Conservation (phyloP, 208 protist genomes). For the Novymonas esmeraldas region DNA sequence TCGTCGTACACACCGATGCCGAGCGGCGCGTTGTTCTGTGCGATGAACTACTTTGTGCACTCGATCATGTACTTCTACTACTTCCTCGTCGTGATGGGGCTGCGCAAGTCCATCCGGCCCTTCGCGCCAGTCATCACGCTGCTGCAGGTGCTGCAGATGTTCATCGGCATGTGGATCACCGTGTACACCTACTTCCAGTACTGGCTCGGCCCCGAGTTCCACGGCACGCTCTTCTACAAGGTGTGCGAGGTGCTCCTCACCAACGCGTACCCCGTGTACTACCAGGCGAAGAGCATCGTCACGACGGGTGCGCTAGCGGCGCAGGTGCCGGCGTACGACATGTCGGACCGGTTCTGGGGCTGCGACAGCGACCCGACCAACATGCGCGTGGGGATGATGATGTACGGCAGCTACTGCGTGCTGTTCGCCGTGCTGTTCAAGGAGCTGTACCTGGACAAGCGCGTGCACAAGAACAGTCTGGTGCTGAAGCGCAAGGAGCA, state of each 20-base stretch:
- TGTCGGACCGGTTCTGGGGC: constrained; percentile 34
- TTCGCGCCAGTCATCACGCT: constrained; percentile 79
- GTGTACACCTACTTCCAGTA: constrained; percentile 43
- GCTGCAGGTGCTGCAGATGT: constrained; percentile 92
- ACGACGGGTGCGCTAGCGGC: constrained; percentile 39
- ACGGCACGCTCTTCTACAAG: constrained; percentile 21
- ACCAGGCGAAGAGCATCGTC: constrained; percentile 27
- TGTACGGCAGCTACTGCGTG: constrained; percentile 91
- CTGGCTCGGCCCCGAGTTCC: constrained; percentile 29
- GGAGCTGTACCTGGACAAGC: constrained; percentile 40
- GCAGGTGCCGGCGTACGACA: constrained; percentile 37
- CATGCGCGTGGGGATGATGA: constrained; percentile 58
- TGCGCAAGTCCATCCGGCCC: constrained; percentile 53
- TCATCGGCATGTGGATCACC: constrained; percentile 77
- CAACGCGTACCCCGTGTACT: constrained; percentile 4
- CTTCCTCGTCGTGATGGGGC: constrained; percentile 56
- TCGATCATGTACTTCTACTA: constrained; percentile 96
- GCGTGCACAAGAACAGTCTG: constrained; percentile 27
- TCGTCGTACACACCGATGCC: constrained; percentile 45
- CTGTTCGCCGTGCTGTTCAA: constrained; percentile 86
- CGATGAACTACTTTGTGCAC: constrained; percentile 61
- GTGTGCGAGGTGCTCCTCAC: constrained; percentile 8
- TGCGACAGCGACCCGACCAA: constrained; percentile 51
- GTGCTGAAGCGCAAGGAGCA: constrained; percentile 21
- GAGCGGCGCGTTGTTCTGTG: constrained; percentile 43